These are phyloP conservation scores for Podochytrium sp. DNA, from an alignment of 192 early-diverging fungal genomes.

Conservation along the genomic window DNA sequence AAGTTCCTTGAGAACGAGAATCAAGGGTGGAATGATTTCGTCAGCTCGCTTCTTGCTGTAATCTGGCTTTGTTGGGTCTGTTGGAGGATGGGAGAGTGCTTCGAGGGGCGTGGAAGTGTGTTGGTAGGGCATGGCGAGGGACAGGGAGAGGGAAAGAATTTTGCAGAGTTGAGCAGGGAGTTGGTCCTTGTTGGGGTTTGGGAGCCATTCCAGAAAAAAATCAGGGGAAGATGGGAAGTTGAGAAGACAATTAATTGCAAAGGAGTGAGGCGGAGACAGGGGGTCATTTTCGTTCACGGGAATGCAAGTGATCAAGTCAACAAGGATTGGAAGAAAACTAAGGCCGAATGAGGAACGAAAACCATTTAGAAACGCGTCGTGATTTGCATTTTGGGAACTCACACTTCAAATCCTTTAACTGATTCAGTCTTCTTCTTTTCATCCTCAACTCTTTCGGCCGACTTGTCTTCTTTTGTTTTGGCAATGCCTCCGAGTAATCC, in stretches of 20 bases:
- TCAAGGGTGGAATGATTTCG: slow-evolving; percentile 68
- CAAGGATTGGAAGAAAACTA: slow-evolving; percentile 44
- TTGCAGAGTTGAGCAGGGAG: slow-evolving; percentile 31
- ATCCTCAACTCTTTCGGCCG: neutral
- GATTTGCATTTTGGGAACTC: slow-evolving; percentile 1
- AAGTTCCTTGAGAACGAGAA: slow-evolving; percentile 66
- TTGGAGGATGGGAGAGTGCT: slow-evolving; percentile 33
- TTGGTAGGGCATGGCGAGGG: slow-evolving; percentile 13
- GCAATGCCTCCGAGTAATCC: neutral
- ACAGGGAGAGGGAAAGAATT: slow-evolving; percentile 35
- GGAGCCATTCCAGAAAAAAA: slow-evolving; percentile 42
- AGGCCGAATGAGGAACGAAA: neutral
- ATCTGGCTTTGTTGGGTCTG: slow-evolving; percentile 46
- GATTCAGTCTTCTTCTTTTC: slow-evolving; percentile 19
- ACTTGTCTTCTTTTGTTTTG: neutral
- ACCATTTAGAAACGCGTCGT: too few species aligned
- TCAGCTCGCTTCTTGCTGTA: slow-evolving; percentile 52
- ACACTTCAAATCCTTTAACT: slow-evolving; percentile 26
- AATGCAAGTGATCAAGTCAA: slow-evolving; percentile 30
- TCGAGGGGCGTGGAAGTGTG: slow-evolving; percentile 35
- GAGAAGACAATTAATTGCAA: slow-evolving; percentile 78
- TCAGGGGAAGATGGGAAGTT: slow-evolving; percentile 55
- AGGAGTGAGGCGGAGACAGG: slow-evolving; percentile 73
- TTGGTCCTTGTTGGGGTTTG: slow-evolving; percentile 21
- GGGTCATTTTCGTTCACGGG: slow-evolving; percentile 41